These are phyloP conservation scores for Medicago truncatula DNA, from an alignment of 306 rosid genomes.

Conservation along the genomic window MtrunA17r5.0-ANR NC_053048.1:10668001-10668500, in stretches of 20 bases:
- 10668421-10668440: too few relatives aligned
- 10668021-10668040: constrained; percentile 46
- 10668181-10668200: constrained; percentile 53
- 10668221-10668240: constrained; percentile 29
- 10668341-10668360: too few relatives aligned
- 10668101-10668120: constrained; percentile 56
- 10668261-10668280: neutral
- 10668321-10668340: neutral
- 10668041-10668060: constrained; percentile 52
- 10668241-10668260: constrained; percentile 29
- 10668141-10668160: constrained; percentile 55
- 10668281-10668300: neutral
- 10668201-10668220: constrained; percentile 48
- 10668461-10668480: too few relatives aligned
- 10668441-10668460: too few relatives aligned
- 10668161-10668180: constrained; percentile 58
- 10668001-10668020: constrained; percentile 64
- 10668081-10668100: constrained; percentile 51
- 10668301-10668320: neutral
- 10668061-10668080: constrained; percentile 59
- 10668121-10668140: constrained; percentile 64
- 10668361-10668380: neutral
- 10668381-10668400: neutral
- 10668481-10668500: too few relatives aligned
- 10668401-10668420: too few relatives aligned